phyloP scores from a whole-genome alignment of 176 grass and related monocot species.

The Carex kokanica region DNA sequence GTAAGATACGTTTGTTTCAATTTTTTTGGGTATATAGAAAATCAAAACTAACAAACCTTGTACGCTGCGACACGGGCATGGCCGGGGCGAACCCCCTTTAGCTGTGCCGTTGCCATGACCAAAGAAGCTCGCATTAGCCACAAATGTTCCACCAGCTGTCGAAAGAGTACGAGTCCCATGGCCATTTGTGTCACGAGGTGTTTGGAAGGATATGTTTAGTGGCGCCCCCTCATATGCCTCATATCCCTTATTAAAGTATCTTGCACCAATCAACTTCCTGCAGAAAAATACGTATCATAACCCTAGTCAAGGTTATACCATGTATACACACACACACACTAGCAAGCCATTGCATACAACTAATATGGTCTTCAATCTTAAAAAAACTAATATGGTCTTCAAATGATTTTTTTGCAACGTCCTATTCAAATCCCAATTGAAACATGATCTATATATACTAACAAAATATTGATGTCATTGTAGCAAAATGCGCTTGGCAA shows the following conservation, averaged over 20 bases:
- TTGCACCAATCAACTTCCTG: conserved; percentile 77
- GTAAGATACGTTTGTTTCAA: too few relatives aligned
- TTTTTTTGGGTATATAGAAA: too few relatives aligned
- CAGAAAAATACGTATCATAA: not conserved
- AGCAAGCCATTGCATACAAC: not conserved
- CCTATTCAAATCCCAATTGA: too few relatives aligned
- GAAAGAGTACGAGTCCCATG: conserved; percentile 72
- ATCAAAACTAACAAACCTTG: conserved; percentile 28
- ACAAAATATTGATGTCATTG: too few relatives aligned
- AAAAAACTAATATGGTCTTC: too few relatives aligned
- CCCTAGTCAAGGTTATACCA: too few relatives aligned
- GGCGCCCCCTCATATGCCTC: not conserved
- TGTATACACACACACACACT: too few relatives aligned
- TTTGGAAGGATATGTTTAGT: conserved; percentile 10
- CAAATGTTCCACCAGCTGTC: conserved; percentile 47
- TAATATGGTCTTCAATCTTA: too few relatives aligned
- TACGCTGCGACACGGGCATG: conserved; percentile 55
- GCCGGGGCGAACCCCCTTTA: conserved; percentile 52
- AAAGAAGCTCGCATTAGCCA: conserved; percentile 31
- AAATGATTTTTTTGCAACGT: too few relatives aligned
- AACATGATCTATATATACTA: too few relatives aligned
- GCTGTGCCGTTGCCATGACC: conserved; percentile 50
- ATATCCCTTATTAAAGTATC: conserved; percentile 73
- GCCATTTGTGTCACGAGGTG: conserved; percentile 51
- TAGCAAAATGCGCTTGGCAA: too few relatives aligned